Evolutionary conservation across 116 monocot genomes (phyloP).

Genomic region (Trichopus zeylanicus): DNA sequence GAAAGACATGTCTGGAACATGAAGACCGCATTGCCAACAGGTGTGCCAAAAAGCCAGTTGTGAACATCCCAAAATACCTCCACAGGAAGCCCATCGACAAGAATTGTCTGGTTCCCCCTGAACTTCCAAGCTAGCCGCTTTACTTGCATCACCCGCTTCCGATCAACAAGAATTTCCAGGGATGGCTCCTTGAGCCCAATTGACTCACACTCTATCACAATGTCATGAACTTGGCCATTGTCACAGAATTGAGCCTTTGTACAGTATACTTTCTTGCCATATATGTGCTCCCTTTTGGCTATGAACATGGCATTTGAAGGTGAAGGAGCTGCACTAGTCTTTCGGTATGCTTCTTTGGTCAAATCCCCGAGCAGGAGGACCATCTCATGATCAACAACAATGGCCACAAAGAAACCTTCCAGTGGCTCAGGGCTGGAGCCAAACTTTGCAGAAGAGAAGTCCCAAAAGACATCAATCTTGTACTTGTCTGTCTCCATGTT

Average conservation of each 20-base stretch:
- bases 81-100: not conserved
- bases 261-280: not conserved
- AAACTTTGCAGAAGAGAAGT: not conserved
- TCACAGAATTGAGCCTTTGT: conserved; percentile 1
- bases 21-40: not conserved
- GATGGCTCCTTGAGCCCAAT: not conserved
- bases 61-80: conserved; percentile 2
- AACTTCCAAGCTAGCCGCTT: not conserved
- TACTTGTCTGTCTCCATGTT: not conserved
- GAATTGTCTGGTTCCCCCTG: not conserved
- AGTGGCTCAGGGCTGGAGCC: not conserved
- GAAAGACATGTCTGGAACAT: not conserved
- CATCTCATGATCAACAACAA: conserved; percentile 1
- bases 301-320: not conserved
- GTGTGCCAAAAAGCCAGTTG: not conserved
- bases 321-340: not conserved
- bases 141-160: conserved; percentile 1
- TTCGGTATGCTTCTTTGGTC: not conserved
- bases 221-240: not conserved
- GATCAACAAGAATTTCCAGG: not conserved
- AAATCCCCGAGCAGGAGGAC: not conserved
- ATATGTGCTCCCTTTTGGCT: not conserved
- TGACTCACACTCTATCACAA: not conserved
- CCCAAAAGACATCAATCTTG: not conserved
- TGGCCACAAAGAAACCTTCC: conserved; percentile 1